Base-by-base conservation (phyloP, 2,329 filamentous ascomycete species). In the Talaromyces sp. region DNA sequence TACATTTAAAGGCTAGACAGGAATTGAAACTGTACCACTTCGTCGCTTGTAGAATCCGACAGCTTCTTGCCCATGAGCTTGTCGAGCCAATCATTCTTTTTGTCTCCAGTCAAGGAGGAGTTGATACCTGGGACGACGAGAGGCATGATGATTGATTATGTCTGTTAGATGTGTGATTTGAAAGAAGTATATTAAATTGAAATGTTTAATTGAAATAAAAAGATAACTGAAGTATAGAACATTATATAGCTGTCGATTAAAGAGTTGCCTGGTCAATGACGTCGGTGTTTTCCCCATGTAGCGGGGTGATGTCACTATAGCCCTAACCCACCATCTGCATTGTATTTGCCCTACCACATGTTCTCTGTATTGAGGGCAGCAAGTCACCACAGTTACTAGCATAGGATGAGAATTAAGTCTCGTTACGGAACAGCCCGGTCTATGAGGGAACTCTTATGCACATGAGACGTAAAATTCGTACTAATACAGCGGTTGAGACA, bases 1-100 rank as follows among this genome's bases (percentile, higher is more conserved):
- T 13, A 1, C 1, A 14, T 14, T 56, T 1, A 14, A 37, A 19
- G 13, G 13, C 14, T 37, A n/a, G 16, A 59, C 7, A 37, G 33
- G 24, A 16, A 11, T 3, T 31, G 22, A 16, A 41, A 45, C 27
- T 74, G 41, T 67, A 80, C 78, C 35, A 71, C 70, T 49, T 74
- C 73, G 70, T 79, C 74, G n/a, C 68, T 74, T 4, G 70, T 67
- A 2, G 69, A 67, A 1, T 81, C 78, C 43, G 74, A 75, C 47
- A 83, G 73, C 61, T 76, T 81, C 74, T 83, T 83, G 60, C 81
- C 81, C 56, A 79, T 73, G 37, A 83, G 73, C 70, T 82, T 82
- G 54, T 71, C 74, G 60, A 75, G 71, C 81, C 81, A 83, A 60
- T 79, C 75, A 35, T 73, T 71, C 70, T 75, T 75, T 62, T 76